Evolutionary conservation across 345 rosid species (phyloP), one percentile per base, ranked within the genome.

Genomic region (Psidium guajava): DNA sequence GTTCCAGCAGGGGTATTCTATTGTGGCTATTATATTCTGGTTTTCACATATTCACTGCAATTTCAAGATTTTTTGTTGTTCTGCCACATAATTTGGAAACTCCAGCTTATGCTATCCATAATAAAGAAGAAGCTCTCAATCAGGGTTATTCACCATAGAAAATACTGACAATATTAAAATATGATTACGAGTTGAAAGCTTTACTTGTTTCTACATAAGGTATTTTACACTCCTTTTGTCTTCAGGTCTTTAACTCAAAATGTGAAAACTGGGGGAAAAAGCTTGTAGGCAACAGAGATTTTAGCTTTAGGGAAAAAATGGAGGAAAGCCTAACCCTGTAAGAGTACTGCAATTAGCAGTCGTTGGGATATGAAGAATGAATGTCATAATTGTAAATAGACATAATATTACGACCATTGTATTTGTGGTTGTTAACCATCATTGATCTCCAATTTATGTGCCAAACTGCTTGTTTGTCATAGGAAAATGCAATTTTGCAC

Each of bases 401-500:
- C 18, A 64, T 32, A 64, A 32, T 64, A 32, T 16, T 64, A 64
- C 8, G 1, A 64, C 32, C 44, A 16, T 64, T 64, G 75, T 64
- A 32, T 8, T 64, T 64, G 10, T 64, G 77, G 32, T 64, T 32
- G 24, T 64, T 40, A 64, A 32, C 24, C 77, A 64, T 8, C 44
- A 18, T 82, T 27, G 44, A 18, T 82, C 83, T 52, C 42, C 57
- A 20, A 20, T 28, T 51, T 53, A 82, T 51, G 16, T 18, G 21
- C 47, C 83, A 32, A 53, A 50, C 27, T 81, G 61, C 86, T 28
- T 83, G 32, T 83, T 82, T 85, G 84, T 84, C 86, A 51, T 89
- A 97, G 99, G 92, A 75, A 96, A 92, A 51, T 93, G 98, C 86
- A 90, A 89, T 81, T 87, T 95, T 81, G 85, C 92, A 69, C 92